phyloP scores from a whole-genome alignment of 371 early-diverging fungal genomes.

The Mucor saturninus region DNA sequence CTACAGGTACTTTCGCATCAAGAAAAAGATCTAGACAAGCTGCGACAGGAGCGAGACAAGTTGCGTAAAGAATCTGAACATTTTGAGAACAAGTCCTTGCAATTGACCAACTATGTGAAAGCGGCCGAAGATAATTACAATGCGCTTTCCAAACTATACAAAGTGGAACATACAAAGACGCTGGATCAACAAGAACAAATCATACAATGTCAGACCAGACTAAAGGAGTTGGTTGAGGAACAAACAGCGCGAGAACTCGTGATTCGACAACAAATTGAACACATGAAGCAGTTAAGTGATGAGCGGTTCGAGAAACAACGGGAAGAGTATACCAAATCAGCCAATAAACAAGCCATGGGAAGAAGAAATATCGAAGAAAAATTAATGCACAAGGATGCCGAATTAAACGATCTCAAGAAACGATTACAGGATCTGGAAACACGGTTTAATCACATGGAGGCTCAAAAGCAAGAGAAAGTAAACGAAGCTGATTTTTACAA shows the following conservation, averaged over 20 bases:
- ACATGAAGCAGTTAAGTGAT: not conserved
- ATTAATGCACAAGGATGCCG: constrained; percentile 3
- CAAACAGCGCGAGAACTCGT: not conserved
- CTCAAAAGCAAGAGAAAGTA: not conserved
- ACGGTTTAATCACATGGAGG: not conserved
- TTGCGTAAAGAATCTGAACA: not conserved
- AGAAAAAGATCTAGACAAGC: too few relatives aligned
- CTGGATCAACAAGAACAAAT: constrained; percentile 2
- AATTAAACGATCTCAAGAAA: not conserved
- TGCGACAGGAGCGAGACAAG: too few relatives aligned
- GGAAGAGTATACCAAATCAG: not conserved
- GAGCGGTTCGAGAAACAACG: not conserved
- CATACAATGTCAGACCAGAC: not conserved
- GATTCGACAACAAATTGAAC: not conserved
- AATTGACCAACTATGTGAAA: not conserved
- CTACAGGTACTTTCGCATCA: too few relatives aligned
- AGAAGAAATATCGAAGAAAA: constrained; percentile 15
- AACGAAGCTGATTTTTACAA: not conserved
- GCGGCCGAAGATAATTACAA: not conserved
- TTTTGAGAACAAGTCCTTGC: not conserved
- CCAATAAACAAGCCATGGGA: constrained; percentile 19
- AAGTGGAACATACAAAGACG: constrained; percentile 4
- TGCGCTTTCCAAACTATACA: constrained; percentile 4
- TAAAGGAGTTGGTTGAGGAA: not conserved
- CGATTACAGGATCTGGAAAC: constrained; percentile 3